A percentile compares a stretch with the other conserved stretches of the same genome.
Conservation (phyloP, 2,329 filamentous ascomycete species). For the Aureobasidium sp. region DNA sequence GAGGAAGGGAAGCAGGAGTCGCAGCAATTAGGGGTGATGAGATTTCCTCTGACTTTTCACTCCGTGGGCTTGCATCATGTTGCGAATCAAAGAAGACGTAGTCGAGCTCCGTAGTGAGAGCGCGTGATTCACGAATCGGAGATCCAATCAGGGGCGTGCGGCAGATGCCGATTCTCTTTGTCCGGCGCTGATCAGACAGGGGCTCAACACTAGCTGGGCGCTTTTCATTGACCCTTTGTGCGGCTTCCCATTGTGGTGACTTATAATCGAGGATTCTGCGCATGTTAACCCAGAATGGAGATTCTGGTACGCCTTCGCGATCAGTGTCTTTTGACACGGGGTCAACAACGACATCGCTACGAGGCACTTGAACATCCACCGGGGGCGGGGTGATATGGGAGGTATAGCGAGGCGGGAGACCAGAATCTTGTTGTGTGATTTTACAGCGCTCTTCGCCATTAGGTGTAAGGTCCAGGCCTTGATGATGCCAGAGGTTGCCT, state of each 20-base stretch:
- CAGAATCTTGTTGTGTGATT: not conserved
- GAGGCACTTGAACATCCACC: not conserved
- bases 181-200: not conserved
- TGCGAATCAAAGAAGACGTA: not conserved
- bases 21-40: too few relatives aligned
- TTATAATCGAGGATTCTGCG: constrained; percentile 1
- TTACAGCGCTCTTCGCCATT: too few relatives aligned
- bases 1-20: not conserved
- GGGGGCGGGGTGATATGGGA: not conserved
- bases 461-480: not conserved
- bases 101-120: not conserved
- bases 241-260: not conserved
- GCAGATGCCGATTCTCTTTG: not conserved
- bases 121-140: not conserved
- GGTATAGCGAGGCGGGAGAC: not conserved
- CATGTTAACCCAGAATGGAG: constrained; percentile 1
- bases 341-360: not conserved
- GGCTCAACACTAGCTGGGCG: not conserved
- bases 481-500: not conserved
- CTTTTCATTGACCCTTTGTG: not conserved
- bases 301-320: not conserved
- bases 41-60: not conserved
- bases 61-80: too few relatives aligned
- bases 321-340: not conserved
- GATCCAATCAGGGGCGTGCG: not conserved